Evolutionary conservation across 768 basidiomycete species (phyloP), one percentile per base, ranked within the genome.

Genomic region (Krasilnikovozyma curviuscula): DNA sequence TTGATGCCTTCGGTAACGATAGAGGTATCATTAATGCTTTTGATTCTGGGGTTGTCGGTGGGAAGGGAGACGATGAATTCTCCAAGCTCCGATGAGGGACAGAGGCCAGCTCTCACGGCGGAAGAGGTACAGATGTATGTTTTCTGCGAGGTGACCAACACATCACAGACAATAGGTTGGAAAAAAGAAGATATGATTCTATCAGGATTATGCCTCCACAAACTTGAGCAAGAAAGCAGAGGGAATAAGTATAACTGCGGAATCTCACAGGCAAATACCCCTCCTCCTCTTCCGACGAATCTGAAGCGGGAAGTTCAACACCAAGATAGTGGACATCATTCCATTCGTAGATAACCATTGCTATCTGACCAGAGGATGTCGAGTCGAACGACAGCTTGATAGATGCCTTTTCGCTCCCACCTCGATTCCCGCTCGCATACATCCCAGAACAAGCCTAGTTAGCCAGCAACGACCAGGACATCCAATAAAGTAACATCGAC

Each of bases 341-440:
- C 89, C 89, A 98, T 66, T 97, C 91, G 59, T 95, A 98, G 21
- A 98, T 76, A 45, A 91, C 81, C 72, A 93, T 78, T 24, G 91
- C 84, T 18, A 93, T 69, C 65, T 91, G 83, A 31, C 91, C 91
- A 57, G 77, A 69, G 3, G 86, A 86, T 5, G 70, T 57, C 16
- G 69, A 61, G 56, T 83, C 76, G 67, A 95, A 97, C 4, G 77
- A 77, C 51, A 91, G n/a, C n/a, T n/a, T n/a, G n/a, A n/a, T n/a
- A n/a, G n/a, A n/a, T n/a, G n/a, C n/a, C n/a, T n/a, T n/a, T n/a
- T n/a, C n/a, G n/a, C n/a, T n/a, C n/a, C n/a, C n/a, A n/a, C n/a
- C n/a, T n/a, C n/a, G n/a, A n/a, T n/a, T n/a, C n/a, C n/a, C n/a
- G n/a, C n/a, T n/a, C n/a, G n/a, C n/a, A n/a, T n/a, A n/a, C n/a